These are phyloP conservation scores for Peronospora tabacina DNA, from an alignment of 352 stramenopile genomes.

Conservation along the genomic window DNA sequence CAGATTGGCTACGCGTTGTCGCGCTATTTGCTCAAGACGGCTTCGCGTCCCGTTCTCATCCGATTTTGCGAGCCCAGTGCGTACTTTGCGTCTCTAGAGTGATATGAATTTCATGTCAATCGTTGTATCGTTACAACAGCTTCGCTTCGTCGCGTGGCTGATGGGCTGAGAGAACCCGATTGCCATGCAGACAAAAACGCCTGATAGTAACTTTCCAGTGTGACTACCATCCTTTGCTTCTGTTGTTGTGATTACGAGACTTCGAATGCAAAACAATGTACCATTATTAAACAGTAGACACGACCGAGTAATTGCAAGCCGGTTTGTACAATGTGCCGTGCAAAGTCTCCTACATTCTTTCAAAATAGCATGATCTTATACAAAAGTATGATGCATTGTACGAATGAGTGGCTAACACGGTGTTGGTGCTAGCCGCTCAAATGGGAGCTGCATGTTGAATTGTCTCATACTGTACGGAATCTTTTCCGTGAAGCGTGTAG, in stretches of 20 bases:
- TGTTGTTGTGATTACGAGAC: no score
- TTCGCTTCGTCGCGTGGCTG: not conserved
- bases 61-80: slow-evolving; percentile 71
- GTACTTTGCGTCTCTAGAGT: slow-evolving; percentile 60
- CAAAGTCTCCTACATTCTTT: no score
- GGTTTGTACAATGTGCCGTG: no score
- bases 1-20: slow-evolving; percentile 57
- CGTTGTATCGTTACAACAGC: slow-evolving; percentile 1
- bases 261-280: no score
- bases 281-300: no score
- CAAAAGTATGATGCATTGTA: no score
- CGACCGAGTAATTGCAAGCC: no score
- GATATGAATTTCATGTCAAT: slow-evolving; percentile 22
- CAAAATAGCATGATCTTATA: no score
- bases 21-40: slow-evolving; percentile 65
- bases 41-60: slow-evolving; percentile 49
- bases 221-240: no score
- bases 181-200: no score
- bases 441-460: not conserved
- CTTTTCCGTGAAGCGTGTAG: not conserved
- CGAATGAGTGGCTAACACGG: not conserved
- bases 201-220: no score
- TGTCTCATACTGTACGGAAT: not conserved
- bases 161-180: not conserved
- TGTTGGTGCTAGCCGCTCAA: not conserved